Evolutionary conservation across 2,329 filamentous ascomycete genomes (phyloP).

Genomic region (Exophiala alcalophila): DNA sequence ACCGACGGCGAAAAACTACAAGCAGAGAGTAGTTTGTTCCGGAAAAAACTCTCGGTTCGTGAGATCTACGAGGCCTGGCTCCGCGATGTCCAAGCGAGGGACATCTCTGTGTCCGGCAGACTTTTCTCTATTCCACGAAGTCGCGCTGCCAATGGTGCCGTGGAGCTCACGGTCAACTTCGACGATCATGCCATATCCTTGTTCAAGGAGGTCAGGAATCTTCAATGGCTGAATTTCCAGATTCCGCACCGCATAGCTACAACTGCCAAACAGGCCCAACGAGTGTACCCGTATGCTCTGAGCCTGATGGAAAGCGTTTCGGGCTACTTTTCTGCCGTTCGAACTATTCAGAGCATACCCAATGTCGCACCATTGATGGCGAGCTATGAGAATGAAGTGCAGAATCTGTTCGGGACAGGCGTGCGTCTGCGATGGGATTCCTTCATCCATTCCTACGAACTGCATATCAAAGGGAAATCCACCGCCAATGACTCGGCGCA

Average conservation of each 20-base stretch:
- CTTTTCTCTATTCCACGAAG: slow-evolving; percentile 88
- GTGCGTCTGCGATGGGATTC: slow-evolving; percentile 94
- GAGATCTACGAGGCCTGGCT: slow-evolving; percentile 96
- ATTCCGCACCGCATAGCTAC: slow-evolving; percentile 93
- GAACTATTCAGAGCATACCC: slow-evolving; percentile 78
- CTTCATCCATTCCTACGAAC: slow-evolving; percentile 93
- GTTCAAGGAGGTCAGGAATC: slow-evolving; percentile 96
- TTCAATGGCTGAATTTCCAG: slow-evolving; percentile 91
- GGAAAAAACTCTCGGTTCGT: slow-evolving; percentile 90
- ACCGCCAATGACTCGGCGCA: slow-evolving; percentile 77
- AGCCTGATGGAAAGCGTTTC: slow-evolving; percentile 99
- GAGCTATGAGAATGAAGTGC: slow-evolving; percentile 88
- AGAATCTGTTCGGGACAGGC: slow-evolving; percentile 77
- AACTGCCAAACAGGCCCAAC: slow-evolving; percentile 96
- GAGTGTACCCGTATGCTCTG: slow-evolving; percentile 96
- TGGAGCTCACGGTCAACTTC: slow-evolving; percentile 93
- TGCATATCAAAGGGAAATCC: slow-evolving; percentile 68
- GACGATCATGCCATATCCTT: slow-evolving; percentile 94
- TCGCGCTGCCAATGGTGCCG: slow-evolving; percentile 80
- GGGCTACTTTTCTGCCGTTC: slow-evolving; percentile 82
- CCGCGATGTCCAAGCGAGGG: slow-evolving; percentile 79
- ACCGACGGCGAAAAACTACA: slow-evolving; percentile 92
- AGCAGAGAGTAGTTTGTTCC: slow-evolving; percentile 86
- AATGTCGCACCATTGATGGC: slow-evolving; percentile 84
- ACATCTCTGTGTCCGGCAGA: slow-evolving; percentile 86